Evolutionary conservation across 306 rosid species (phyloP), one percentile per base, ranked within the genome.

Genomic region (Lagenaria siceraria): DNA sequence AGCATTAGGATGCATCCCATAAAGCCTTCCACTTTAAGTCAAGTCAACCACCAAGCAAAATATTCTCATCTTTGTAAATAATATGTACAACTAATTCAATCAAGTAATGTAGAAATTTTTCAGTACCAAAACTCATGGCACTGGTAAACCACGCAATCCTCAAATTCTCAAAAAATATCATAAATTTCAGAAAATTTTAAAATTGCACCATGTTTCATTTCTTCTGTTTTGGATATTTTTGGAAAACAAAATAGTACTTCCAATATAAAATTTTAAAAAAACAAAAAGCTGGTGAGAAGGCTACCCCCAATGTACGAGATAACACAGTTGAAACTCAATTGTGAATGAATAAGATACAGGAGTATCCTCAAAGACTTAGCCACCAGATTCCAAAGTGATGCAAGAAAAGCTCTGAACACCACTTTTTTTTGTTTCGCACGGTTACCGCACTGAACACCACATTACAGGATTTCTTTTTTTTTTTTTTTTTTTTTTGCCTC

Each of bases 21-120:
- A 15, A 24, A 71, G 29, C 76, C 76, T 48, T 49, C 59, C 76
- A 25, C 59, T 25, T 71, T 71, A 71, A 24, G 76, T 51, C 76
- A 48, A 38, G 29, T 40, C 40, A 36, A 70, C 76, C 58, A 46
- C 40, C 58, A 48, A 46, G n/a, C 24, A 69, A 43, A 43, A 43
- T 14, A 13, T 13, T 46, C 21, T 1, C 55, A 24, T 70, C 58
- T 46, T 70, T 24, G 13, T 4, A 46, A 25, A 8, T 49, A 27
- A 8, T 48, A 25, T 48, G 31, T 51, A 17, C 25, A 46, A 49
- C 76, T 48, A 18, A 71, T 17, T 71, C 76, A 24, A 48, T 25
- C 40, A 71, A 70, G 54, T 70, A 43, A 49, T 1, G 24, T 51
- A 27, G 59, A 71, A 48, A 8, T 49, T 71, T 4, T 48, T 51